Evolutionary conservation across 164 flowering plant genomes (phyloP), one percentile per base, ranked within the genome.

Genomic region (Aristolochia fimbriata): DNA sequence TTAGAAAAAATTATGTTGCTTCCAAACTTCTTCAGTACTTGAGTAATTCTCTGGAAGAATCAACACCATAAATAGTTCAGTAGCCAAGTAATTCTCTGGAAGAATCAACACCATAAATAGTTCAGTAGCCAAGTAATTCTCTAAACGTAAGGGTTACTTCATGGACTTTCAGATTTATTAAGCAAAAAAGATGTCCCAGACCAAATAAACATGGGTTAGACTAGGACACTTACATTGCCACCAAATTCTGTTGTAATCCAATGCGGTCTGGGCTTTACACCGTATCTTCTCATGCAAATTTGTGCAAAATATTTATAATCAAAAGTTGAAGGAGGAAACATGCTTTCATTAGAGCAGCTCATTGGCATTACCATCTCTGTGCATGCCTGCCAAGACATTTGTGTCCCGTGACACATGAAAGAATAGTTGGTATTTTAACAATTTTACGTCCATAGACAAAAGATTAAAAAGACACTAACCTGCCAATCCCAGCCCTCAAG

Each of bases 301-400:
- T 70, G 62, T 50, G 60, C 63, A 53, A 60, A 68, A 30, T 55
- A 77, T 19, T 73, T 62, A 69, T 69, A 74, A 45, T 68, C 70
- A 49, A 63, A 78, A 55, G 68, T 57, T 23, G 57, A 70, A 48
- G 83, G 71, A 13, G 81, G 74, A 63, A 80, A 83, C 83, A 80
- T 83, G 75, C 84, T 77, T 53, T 71, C 65, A n/a, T 75, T 67
- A 5, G 83, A 80, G 65, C 77, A 71, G 47, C 68, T 76, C 81
- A 80, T 71, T 2, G 84, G 87, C 84, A 83, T 80, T 21, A 80
- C 78, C 87, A 83, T 80, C 74, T 83, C 84, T 21, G 83, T 80
- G 51, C 84, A 80, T 49, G 83, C 76, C 83, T 82, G 62, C 30
- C 48, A 58, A n/a, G 19, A 37, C 23, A 58, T 37, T 3, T 37